Percentiles rank a stretch among this genome's conserved stretches.
Conservation (phyloP, 1,284 basidiomycete genomes). For the Porphyrellus sp. region DNA sequence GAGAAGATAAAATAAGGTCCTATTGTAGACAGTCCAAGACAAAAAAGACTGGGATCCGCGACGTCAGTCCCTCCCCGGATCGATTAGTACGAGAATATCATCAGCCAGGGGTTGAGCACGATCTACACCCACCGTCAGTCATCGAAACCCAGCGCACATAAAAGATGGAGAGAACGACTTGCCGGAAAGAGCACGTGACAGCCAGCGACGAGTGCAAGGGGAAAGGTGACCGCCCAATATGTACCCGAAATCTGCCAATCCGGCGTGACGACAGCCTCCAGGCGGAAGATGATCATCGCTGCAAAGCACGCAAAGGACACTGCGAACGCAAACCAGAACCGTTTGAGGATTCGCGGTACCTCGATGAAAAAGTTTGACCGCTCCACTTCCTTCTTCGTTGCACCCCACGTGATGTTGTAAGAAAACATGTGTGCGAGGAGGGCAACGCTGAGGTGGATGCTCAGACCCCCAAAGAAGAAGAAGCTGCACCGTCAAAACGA, state of each 20-base stretch:
- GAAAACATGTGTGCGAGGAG: conserved; percentile 78
- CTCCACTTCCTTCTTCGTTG: conserved; percentile 77
- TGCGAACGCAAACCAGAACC: conserved; percentile 43
- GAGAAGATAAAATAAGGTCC: neutral
- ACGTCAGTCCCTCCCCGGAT: neutral
- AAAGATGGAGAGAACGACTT: conserved; percentile 26
- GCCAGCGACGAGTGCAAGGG: conserved; percentile 53
- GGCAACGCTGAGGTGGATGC: conserved; percentile 68
- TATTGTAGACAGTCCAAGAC: neutral
- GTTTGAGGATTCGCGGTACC: conserved; percentile 74
- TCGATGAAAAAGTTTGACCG: conserved; percentile 86
- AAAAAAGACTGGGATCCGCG: too few species aligned
- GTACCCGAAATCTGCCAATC: conserved; percentile 45
- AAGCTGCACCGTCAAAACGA: conserved; percentile 45
- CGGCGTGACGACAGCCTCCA: conserved; percentile 39
- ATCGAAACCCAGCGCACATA: neutral
- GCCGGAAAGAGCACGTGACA: conserved; percentile 71
- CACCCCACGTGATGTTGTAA: conserved; percentile 82
- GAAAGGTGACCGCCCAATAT: conserved; percentile 70
- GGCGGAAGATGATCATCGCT: conserved; percentile 40
- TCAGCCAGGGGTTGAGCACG: conserved; percentile 74
- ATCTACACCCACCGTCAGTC: conserved; percentile 41
- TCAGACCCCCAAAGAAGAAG: conserved; percentile 82
- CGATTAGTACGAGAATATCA: conserved; percentile 71
- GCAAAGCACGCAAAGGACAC: conserved; percentile 37